These are phyloP conservation scores for Clarkia xantiana DNA, from an alignment of 345 rosid genomes.

Conservation along the genomic window DNA sequence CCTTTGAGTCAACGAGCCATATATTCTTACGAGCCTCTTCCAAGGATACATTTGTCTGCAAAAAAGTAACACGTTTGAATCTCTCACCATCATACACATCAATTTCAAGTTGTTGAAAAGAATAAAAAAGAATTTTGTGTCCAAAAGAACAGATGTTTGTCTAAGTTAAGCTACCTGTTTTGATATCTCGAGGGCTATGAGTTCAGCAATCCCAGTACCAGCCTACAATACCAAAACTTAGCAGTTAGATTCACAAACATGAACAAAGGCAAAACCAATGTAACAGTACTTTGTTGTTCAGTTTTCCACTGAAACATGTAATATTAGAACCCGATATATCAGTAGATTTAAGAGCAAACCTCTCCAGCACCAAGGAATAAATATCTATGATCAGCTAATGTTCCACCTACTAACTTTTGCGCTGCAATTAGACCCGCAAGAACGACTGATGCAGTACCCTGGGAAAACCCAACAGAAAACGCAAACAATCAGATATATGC, in stretches of 20 bases:
- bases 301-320: no score
- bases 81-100: no score
- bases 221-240: slow-evolving; percentile 38
- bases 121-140: no score
- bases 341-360: slow-evolving; percentile 23
- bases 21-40: slow-evolving; percentile 85
- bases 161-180: slow-evolving; percentile 43
- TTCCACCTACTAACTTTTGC: slow-evolving; percentile 49
- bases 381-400: slow-evolving; percentile 62
- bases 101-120: no score
- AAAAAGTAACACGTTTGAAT: not conserved
- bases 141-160: not conserved
- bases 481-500: no score
- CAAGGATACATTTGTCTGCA: slow-evolving; percentile 47
- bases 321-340: not conserved
- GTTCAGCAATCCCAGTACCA: slow-evolving; percentile 97
- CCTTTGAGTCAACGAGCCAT: slow-evolving; percentile 99
- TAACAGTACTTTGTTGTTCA: not conserved
- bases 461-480: slow-evolving; percentile 9
- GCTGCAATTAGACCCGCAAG: slow-evolving; percentile 80
- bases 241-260: not conserved
- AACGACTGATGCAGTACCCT: slow-evolving; percentile 96
- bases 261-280: not conserved
- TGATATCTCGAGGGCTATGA: slow-evolving; percentile 83
- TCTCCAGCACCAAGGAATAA: slow-evolving; percentile 97